Evolutionary conservation across 2,329 filamentous ascomycete genomes (phyloP).

Genomic region (Monosporascus sp.): DNA sequence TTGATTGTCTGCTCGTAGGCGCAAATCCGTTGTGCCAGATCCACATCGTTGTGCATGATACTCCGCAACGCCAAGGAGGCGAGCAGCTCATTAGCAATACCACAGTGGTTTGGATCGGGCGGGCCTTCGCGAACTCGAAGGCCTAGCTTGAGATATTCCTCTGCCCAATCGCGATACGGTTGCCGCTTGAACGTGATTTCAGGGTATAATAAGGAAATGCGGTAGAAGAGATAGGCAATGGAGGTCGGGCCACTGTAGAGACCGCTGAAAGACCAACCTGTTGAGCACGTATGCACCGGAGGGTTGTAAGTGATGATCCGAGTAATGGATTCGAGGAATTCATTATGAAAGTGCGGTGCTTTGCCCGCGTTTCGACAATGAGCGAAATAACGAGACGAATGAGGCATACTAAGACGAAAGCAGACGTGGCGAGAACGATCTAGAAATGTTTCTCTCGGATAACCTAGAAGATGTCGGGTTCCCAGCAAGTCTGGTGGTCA

Average conservation of each 20-base stretch:
- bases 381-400: not conserved
- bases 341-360: slow-evolving; percentile 1
- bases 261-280: slow-evolving; percentile 35
- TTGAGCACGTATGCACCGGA: slow-evolving; percentile 23
- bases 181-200: slow-evolving; percentile 38
- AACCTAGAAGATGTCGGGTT: too few relatives aligned
- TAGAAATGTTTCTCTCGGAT: too few relatives aligned
- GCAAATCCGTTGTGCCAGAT: slow-evolving; percentile 36
- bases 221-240: slow-evolving; percentile 51
- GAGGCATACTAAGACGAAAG: not conserved
- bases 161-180: slow-evolving; percentile 40
- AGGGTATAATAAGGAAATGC: slow-evolving; percentile 39
- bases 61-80: slow-evolving; percentile 41
- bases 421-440: too few relatives aligned
- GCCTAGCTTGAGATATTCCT: slow-evolving; percentile 39
- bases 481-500: too few relatives aligned
- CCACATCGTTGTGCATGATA: slow-evolving; percentile 34
- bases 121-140: slow-evolving; percentile 24
- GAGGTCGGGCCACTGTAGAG: slow-evolving; percentile 51
- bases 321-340: slow-evolving; percentile 18
- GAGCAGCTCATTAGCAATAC: slow-evolving; percentile 45
- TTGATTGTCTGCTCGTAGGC: slow-evolving; percentile 38
- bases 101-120: slow-evolving; percentile 41
- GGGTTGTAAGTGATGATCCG: slow-evolving; percentile 17
- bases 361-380: not conserved